phyloP scores from a whole-genome alignment of 2,329 filamentous ascomycete genomes.

The Xylariaceae sp. region DNA sequence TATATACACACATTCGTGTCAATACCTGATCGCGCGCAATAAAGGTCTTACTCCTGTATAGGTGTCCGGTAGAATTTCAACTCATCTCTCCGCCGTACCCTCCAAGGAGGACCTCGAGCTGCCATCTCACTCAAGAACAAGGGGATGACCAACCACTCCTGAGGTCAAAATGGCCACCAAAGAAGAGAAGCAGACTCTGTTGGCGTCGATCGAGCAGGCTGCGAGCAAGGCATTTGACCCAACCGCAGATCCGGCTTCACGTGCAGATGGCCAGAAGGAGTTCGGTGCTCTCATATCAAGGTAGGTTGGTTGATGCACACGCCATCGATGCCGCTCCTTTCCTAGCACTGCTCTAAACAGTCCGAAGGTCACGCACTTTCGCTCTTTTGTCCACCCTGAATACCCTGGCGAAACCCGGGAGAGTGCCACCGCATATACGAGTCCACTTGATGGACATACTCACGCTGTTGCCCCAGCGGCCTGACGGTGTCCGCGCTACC shows the following conservation, averaged over 20 bases:
- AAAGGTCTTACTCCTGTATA: too few relatives aligned
- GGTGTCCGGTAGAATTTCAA: too few relatives aligned
- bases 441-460: conserved; percentile 52
- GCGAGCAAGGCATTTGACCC: conserved; percentile 49
- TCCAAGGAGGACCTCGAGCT: too few relatives aligned
- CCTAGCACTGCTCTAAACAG: conserved; percentile 21
- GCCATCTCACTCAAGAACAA: too few relatives aligned
- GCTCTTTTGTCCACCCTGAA: conserved; percentile 58
- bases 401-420: conserved; percentile 57
- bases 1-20: too few relatives aligned
- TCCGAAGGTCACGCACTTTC: conserved; percentile 40
- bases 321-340: too few relatives aligned
- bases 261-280: conserved; percentile 31
- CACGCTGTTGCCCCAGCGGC: conserved; percentile 56
- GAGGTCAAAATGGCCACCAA: not conserved
- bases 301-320: conserved; percentile 29
- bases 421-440: conserved; percentile 57
- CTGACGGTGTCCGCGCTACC: conserved; percentile 61
- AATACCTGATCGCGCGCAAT: too few relatives aligned
- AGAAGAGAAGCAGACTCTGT: conserved; percentile 14
- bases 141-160: too few relatives aligned
- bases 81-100: too few relatives aligned
- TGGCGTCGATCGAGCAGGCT: conserved; percentile 31
- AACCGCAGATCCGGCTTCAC: conserved; percentile 27
- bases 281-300: conserved; percentile 46